Evolutionary conservation across 768 basidiomycete genomes (phyloP).

Genomic region (Tulasnella sp.): DNA sequence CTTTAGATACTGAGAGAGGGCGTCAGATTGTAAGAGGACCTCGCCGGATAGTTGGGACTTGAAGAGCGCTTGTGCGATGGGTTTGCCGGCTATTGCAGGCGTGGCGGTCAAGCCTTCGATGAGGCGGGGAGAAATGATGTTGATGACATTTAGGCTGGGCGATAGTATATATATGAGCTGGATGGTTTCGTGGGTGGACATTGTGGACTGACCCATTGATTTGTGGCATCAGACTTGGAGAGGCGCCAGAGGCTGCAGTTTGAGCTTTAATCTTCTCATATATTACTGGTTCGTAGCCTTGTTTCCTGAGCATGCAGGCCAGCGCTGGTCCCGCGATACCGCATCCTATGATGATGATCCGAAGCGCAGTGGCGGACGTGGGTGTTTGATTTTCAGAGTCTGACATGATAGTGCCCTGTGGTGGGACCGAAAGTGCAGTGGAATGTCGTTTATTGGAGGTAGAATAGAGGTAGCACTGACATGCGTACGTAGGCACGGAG

Average conservation of each 20-base stretch:
- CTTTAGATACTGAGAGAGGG: background rate
- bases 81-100: background rate
- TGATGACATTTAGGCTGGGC: background rate
- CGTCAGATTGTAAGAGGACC: background rate
- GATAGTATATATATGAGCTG: background rate
- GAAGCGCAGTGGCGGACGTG: too few relatives aligned
- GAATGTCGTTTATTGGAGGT: too few relatives aligned
- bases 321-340: constrained; percentile 5
- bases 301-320: constrained; percentile 2
- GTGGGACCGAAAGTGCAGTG: too few relatives aligned
- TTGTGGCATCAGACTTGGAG: too few relatives aligned
- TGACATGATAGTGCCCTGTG: too few relatives aligned
- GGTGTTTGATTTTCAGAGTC: too few relatives aligned
- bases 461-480: too few relatives aligned
- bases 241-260: too few relatives aligned
- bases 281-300: constrained; percentile 2
- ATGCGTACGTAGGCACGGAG: too few relatives aligned
- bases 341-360: background rate
- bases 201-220: background rate
- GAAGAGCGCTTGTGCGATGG: background rate
- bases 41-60: background rate
- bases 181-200: background rate
- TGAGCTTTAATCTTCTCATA: background rate
- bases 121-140: background rate
- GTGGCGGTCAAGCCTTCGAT: background rate